phyloP scores from a whole-genome alignment of 805 yeast species.

The Blastobotrys peoriensis region DNA sequence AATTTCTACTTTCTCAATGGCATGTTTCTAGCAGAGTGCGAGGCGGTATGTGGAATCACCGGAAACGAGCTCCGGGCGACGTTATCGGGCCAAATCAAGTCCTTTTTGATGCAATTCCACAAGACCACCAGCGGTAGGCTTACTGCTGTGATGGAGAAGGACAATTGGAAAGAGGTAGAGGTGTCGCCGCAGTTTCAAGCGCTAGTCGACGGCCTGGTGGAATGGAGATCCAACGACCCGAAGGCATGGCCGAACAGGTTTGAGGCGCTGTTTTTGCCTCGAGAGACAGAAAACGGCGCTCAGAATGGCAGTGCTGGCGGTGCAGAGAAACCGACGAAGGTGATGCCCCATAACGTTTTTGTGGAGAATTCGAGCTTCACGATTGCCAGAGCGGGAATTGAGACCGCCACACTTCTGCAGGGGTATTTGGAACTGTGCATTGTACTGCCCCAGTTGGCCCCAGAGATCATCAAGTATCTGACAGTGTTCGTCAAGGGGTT shows the following conservation, averaged over 20 bases:
- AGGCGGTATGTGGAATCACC: slow-evolving; percentile 65
- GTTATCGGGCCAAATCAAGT: slow-evolving; percentile 58
- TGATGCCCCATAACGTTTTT: slow-evolving; percentile 26
- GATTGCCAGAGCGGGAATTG: slow-evolving; percentile 46
- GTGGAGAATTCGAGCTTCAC: slow-evolving; percentile 54
- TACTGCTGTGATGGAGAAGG: slow-evolving; percentile 51
- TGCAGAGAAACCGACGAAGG: slow-evolving; percentile 10
- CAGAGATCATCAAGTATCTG: slow-evolving; percentile 26
- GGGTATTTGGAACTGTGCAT: slow-evolving; percentile 52
- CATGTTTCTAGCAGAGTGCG: slow-evolving; percentile 76
- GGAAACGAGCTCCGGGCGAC: slow-evolving; percentile 59
- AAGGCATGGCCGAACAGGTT: slow-evolving; percentile 41
- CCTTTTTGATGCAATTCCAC: slow-evolving; percentile 53
- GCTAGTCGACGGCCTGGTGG: slow-evolving; percentile 45
- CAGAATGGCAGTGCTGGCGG: slow-evolving; percentile 6
- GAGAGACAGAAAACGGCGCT: slow-evolving; percentile 10
- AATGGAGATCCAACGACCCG: slow-evolving; percentile 43
- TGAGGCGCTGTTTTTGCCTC: slow-evolving; percentile 8
- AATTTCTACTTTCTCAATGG: slow-evolving; percentile 60
- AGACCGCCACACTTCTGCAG: slow-evolving; percentile 37
- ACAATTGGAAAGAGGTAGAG: slow-evolving; percentile 75
- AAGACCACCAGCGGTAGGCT: slow-evolving; percentile 43
- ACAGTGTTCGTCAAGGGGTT: slow-evolving; percentile 43
- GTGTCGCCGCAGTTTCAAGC: slow-evolving; percentile 44
- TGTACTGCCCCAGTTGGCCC: slow-evolving; percentile 44